Conservation (phyloP, 2,329 filamentous ascomycete species). For the Nigrospora oryzae region DNA sequence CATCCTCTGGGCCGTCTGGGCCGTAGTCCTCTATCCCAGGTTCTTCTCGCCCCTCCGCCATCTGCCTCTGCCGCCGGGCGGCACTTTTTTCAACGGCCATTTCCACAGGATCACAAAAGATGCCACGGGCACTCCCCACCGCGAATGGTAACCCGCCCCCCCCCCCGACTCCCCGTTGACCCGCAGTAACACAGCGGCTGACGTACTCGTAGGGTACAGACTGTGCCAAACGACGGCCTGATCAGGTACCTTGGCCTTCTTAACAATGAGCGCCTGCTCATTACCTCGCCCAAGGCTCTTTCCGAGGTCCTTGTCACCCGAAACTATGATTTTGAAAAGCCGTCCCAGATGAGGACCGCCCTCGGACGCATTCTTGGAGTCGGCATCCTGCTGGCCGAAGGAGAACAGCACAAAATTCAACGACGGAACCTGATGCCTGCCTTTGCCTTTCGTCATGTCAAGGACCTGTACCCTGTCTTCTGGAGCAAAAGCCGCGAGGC, state of each 20-base stretch:
- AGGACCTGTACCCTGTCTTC: constrained; percentile 76
- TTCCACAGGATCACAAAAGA: constrained; percentile 27
- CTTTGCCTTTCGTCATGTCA: constrained; percentile 79
- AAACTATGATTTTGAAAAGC: constrained; percentile 64
- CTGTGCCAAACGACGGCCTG: constrained; percentile 58
- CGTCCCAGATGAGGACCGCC: constrained; percentile 39
- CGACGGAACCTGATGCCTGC: constrained; percentile 73
- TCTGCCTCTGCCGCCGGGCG: constrained; percentile 34
- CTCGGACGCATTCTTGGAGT: constrained; percentile 60
- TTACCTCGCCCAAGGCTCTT: constrained; percentile 56
- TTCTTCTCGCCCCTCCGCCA: constrained; percentile 39
- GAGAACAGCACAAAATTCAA: constrained; percentile 81
- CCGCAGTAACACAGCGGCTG: constrained; percentile 2
- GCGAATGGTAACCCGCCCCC: constrained; percentile 32
- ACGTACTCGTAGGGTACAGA: constrained; percentile 39
- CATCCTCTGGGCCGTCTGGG: constrained; percentile 28
- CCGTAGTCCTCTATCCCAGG: constrained; percentile 37
- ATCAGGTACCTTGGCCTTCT: constrained; percentile 51
- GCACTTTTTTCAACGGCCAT: constrained; percentile 41
- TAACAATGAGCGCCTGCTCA: constrained; percentile 21
- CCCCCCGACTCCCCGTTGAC: not conserved
- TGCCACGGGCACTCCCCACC: constrained; percentile 33
- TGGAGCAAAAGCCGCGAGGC: constrained; percentile 70
- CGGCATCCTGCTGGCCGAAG: constrained; percentile 73
- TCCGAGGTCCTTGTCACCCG: constrained; percentile 61